Base-by-base conservation (phyloP, 2,329 filamentous ascomycete genomes). In the Cercospora sesami region DNA sequence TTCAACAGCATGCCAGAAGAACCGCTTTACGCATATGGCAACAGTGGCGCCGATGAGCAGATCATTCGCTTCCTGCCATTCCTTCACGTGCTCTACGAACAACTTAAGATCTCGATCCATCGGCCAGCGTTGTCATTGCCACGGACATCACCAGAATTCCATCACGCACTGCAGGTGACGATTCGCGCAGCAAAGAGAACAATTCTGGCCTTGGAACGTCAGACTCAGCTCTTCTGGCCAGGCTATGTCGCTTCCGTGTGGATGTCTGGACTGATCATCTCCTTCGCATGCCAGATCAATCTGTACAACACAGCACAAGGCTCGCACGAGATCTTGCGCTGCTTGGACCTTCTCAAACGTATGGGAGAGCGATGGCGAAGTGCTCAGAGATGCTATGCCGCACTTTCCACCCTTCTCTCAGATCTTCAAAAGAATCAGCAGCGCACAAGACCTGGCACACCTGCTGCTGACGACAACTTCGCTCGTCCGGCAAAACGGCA, bases 211-310 rank as follows among this genome's bases (percentile, higher is more conserved):
- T 39, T 78, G 33, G 69, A 72, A 16, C 60, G 61, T n/a, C 72
- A 72, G 55, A 63, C 58, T 7, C 69, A 70, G 26, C 57, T 74
- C 10, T 73, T 72, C 51, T 80, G 79, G 79, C 79, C 79, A 0
- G 77, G 78, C 0, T 76, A 76, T 10, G 70, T 80, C 28, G 78
- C 79, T 0, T 76, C 78, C 1, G 70, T 73, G 0, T 81, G 79
- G 79, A 81, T 80, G 77, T 75, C 78, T 6, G 79, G 79, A 7
- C 71, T 81, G 1, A 75, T 80, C 5, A 68, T 80, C 7, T 77
- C 78, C 1, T 79, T 79, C 66, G 77, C 78, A 6, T 73, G 73
- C 39, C 72, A 76, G n/a, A 69, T 79, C 23, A 72, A 73, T 9
- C 65, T 76, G 6, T 79, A 79, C 30, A 70, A 69, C 42, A 71